Conservation (phyloP, 177 flowering plant genomes). For the Tripterygium wilfordii region DNA sequence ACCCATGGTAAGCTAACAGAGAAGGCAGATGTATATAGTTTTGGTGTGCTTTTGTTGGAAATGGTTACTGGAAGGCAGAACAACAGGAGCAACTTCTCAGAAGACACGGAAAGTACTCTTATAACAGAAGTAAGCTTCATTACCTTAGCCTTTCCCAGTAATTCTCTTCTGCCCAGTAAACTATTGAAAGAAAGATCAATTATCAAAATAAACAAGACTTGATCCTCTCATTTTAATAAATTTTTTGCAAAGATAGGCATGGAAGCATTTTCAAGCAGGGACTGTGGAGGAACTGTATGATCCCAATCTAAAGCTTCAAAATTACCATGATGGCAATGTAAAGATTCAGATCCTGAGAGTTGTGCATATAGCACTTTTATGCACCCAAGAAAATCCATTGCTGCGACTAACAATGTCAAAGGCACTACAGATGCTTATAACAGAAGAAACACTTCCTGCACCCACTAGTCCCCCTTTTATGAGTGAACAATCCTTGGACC, state of each 20-base stretch:
- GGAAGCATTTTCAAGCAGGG: constrained; percentile 67
- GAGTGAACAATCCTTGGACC: constrained; percentile 64
- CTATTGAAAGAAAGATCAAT: too few species aligned
- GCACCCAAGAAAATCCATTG: constrained; percentile 68
- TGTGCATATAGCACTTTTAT: constrained; percentile 73
- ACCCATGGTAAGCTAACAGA: constrained; percentile 57
- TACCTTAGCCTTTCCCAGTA: not conserved
- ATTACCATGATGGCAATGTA: constrained; percentile 20
- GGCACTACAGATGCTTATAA: constrained; percentile 54
- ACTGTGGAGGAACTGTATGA: constrained; percentile 53
- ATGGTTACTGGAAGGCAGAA: constrained; percentile 67
- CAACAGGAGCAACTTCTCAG: constrained; percentile 50
- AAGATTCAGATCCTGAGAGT: constrained; percentile 47
- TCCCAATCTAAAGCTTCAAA: constrained; percentile 44
- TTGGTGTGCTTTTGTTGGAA: constrained; percentile 77
- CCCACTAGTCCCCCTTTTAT: constrained; percentile 75
- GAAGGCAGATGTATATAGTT: constrained; percentile 62
- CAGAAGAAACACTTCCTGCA: constrained; percentile 48
- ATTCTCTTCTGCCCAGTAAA: too few species aligned
- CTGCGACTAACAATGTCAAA: constrained; percentile 72
- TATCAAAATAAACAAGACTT: too few species aligned
- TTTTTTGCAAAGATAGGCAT: constrained; percentile 53
- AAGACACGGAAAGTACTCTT: constrained; percentile 64
- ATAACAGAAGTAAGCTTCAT: constrained; percentile 42
- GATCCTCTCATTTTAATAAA: not conserved